Evolutionary conservation across 768 basidiomycete genomes (phyloP).

Genomic region (Kwoniella sp.): DNA sequence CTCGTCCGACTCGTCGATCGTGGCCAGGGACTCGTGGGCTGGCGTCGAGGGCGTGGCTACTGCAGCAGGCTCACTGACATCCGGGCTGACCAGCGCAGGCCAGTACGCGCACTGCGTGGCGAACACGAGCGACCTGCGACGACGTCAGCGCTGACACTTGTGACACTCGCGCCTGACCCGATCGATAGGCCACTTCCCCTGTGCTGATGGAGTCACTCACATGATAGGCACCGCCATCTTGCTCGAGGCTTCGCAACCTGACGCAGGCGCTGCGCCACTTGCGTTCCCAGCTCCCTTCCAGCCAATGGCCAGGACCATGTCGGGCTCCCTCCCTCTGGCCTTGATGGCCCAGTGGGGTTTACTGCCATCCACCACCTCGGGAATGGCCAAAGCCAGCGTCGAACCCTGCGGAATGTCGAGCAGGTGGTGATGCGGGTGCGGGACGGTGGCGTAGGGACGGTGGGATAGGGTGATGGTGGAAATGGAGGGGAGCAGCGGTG

Average conservation of each 20-base stretch:
- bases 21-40: not conserved
- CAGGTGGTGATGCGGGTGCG: not conserved
- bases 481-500: constrained; percentile 12
- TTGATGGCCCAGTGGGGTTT: constrained; percentile 1
- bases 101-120: constrained; percentile 22
- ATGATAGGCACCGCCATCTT: constrained; percentile 6
- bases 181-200: too few relatives aligned
- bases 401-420: not conserved
- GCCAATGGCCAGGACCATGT: constrained; percentile 16
- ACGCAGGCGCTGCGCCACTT: too few relatives aligned
- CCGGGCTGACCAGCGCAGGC: constrained; percentile 4
- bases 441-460: constrained; percentile 3
- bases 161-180: too few relatives aligned
- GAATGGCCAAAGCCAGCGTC: constrained; percentile 10
- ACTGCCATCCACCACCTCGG: constrained; percentile 4
- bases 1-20: not conserved
- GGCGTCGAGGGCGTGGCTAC: not conserved
- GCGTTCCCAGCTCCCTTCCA: constrained; percentile 8
- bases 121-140: constrained; percentile 14
- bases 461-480: constrained; percentile 4
- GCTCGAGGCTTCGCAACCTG: too few relatives aligned
- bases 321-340: constrained; percentile 11
- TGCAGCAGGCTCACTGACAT: not conserved
- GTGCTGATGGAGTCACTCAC: too few relatives aligned
- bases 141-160: too few relatives aligned